phyloP scores from a whole-genome alignment of 805 yeast species.

The Debaryomyces maramus region DNA sequence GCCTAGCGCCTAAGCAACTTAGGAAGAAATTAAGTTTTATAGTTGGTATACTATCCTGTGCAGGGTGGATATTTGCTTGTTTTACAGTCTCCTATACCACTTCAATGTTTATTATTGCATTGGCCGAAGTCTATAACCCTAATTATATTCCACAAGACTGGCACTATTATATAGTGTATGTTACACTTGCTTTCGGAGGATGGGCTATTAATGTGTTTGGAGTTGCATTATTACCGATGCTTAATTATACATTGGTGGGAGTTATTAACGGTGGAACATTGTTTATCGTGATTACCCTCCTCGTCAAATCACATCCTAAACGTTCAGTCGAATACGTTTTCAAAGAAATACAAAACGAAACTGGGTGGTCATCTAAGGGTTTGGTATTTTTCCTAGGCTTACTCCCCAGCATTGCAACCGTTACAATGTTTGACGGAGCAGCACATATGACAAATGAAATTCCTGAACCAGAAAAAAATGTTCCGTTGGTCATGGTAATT shows the following conservation, averaged over 20 bases:
- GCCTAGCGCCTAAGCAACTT: constrained; percentile 21
- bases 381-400: constrained; percentile 26
- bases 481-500: constrained; percentile 34
- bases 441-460: constrained; percentile 37
- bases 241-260: constrained; percentile 18
- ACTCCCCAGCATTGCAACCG: constrained; percentile 25
- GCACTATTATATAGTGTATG: constrained; percentile 18
- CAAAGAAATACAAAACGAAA: constrained; percentile 20
- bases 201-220: constrained; percentile 14
- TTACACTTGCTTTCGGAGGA: constrained; percentile 11
- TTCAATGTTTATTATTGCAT: constrained; percentile 15
- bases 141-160: constrained; percentile 16
- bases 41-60: constrained; percentile 28
- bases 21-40: constrained; percentile 27
- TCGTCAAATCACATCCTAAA: constrained; percentile 19
- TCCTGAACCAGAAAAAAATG: constrained; percentile 25
- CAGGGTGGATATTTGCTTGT: constrained; percentile 24
- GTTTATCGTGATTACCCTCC: constrained; percentile 19
- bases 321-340: constrained; percentile 22
- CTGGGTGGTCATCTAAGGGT: constrained; percentile 28
- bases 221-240: constrained; percentile 14
- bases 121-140: constrained; percentile 18
- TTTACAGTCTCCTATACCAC: constrained; percentile 17
- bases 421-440: constrained; percentile 34
- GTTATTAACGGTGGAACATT: constrained; percentile 23